Base-by-base conservation (phyloP, 1,284 basidiomycete species). In the Kalmanozyma brasiliensis region DNA sequence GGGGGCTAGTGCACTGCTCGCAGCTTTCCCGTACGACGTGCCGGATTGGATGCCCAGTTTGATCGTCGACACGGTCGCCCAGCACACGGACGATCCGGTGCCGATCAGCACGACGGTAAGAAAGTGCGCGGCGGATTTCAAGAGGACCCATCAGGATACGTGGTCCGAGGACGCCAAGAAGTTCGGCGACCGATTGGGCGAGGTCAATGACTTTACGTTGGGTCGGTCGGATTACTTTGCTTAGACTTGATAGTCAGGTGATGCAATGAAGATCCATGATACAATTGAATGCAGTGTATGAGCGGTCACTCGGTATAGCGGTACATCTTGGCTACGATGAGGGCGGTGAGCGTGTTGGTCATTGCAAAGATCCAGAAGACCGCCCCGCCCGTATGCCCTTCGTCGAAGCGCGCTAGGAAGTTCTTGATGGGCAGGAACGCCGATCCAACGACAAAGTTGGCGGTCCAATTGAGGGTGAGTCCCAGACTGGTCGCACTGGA, bases 51-150 rank as follows among this genome's bases (percentile, higher is more conserved):
- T 98, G 49, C 96, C 93, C 77, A 88, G 89, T 36, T 86, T 92
- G 49, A 89, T 92, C 34, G 64, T 76, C 29, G 74, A 77, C n/a
- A 77, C 76, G 10, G 61, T 93, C 61, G 90, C 90, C 4, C 85
- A 86, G 75, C 91, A 96, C 82, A 89, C 91, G 2, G 91, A 93
- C 6, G 93, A 94, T 80, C 94, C 94, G 20, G 89, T 90, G 41
- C 94, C 94, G 19, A 92, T 98, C 77, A 91, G 91, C 22, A 92
- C 91, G 4, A 92, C 93, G 7, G 93, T 95, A 76, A 87, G 92
- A 48, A 89, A 90, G 75, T 91, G 89, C 83, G 93, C 93, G 45
- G 91, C 91, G 36, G 91, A 93, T 79, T 93, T 93, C 82, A 92
- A 92, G 83, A 90, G 91, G 34, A 80, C 75, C 2, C 78, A 80